Conservation (phyloP, 768 basidiomycete species). For the Amanita fuliginea region DNA sequence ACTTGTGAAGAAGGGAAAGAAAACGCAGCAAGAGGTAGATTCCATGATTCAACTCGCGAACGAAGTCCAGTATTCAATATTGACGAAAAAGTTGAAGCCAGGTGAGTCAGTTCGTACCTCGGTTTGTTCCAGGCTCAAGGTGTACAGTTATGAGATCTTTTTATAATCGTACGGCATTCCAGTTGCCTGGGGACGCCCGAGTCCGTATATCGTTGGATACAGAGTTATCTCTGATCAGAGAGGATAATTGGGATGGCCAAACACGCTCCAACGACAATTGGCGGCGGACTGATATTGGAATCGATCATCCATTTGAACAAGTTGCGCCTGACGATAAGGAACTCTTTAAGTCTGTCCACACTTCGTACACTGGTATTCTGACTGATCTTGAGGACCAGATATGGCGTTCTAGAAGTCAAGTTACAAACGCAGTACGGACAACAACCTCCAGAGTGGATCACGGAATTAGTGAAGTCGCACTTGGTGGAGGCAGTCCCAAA, state of each 20-base stretch:
- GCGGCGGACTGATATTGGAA: constrained; percentile 88
- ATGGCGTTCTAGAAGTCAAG: constrained; percentile 96
- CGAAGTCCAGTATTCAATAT: constrained; percentile 87
- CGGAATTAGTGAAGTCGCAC: constrained; percentile 91
- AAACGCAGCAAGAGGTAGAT: constrained; percentile 85
- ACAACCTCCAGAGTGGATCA: constrained; percentile 93
- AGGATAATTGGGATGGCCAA: constrained; percentile 91
- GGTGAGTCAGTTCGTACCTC: constrained; percentile 34
- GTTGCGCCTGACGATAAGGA: constrained; percentile 73
- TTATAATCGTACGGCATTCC: constrained; percentile 98
- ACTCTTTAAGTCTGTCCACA: constrained; percentile 61
- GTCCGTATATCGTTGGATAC: constrained; percentile 98
- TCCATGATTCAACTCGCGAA: constrained; percentile 93
- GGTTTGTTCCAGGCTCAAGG: not conserved
- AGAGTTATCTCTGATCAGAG: constrained; percentile 86
- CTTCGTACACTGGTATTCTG: not conserved
- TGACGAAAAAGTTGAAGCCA: constrained; percentile 72
- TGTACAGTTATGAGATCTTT: constrained; percentile 84
- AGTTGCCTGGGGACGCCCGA: constrained; percentile 95
- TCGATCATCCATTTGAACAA: constrained; percentile 84
- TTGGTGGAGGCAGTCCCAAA: constrained; percentile 97
- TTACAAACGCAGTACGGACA: constrained; percentile 94
- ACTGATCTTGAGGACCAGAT: constrained; percentile 23
- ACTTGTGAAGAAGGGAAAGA: constrained; percentile 82
- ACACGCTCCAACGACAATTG: constrained; percentile 80